Percentiles rank a stretch among this genome's conserved stretches.
Conservation (phyloP, 768 basidiomycete genomes). For the Multifurca ochricompacta region DNA sequence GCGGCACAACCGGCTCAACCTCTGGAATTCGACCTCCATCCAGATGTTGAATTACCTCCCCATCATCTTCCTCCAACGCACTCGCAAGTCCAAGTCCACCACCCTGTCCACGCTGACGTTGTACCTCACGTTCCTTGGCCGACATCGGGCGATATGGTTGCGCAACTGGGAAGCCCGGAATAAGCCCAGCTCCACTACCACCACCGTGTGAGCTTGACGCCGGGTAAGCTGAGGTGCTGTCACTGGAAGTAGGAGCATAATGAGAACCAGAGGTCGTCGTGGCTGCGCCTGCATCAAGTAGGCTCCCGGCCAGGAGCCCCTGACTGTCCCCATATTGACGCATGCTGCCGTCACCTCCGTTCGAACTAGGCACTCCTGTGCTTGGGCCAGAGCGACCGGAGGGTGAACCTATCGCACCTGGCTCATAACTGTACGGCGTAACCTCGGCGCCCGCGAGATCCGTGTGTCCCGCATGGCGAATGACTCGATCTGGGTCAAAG, state of each 20-base stretch:
- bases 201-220: not conserved
- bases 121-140: slow-evolving; percentile 28
- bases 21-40: slow-evolving; percentile 24
- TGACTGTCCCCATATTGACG: slow-evolving; percentile 23
- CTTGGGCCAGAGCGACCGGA: slow-evolving; percentile 17
- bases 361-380: not conserved
- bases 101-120: slow-evolving; percentile 15
- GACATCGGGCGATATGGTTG: slow-evolving; percentile 16
- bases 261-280: slow-evolving; percentile 21
- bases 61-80: slow-evolving; percentile 9
- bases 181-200: not conserved
- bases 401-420: slow-evolving; percentile 20
- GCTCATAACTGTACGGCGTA: slow-evolving; percentile 21
- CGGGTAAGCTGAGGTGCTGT: not conserved
- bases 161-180: not conserved
- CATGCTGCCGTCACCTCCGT: slow-evolving; percentile 22
- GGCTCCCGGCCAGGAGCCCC: slow-evolving; percentile 23
- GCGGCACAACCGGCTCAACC: slow-evolving; percentile 4
- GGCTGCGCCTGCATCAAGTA: slow-evolving; percentile 15
- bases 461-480: slow-evolving; percentile 23
- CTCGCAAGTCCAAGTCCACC: slow-evolving; percentile 24
- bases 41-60: slow-evolving; percentile 25
- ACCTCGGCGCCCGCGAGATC: slow-evolving; percentile 19
- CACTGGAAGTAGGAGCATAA: slow-evolving; percentile 17
- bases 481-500: slow-evolving; percentile 41